These are phyloP conservation scores for Alliaria petiolata DNA, from an alignment of 345 rosid species.

Conservation along the genomic window DNA sequence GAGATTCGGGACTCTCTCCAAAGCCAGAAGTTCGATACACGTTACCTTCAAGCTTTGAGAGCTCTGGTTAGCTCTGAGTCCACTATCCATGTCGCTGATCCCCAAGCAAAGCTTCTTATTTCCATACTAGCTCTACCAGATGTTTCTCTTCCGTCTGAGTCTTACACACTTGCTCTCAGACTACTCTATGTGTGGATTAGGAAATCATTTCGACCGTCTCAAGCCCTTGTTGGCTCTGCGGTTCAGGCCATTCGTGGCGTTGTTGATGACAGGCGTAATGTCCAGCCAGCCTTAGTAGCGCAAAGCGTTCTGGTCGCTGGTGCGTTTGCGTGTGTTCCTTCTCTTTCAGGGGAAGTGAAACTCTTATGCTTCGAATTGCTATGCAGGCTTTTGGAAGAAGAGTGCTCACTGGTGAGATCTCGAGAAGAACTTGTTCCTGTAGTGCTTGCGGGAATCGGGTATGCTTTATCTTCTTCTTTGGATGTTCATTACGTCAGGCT, in stretches of 20 bases:
- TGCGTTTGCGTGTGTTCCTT: conserved; percentile 56
- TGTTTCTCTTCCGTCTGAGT: conserved; percentile 45
- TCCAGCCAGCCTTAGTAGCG: conserved; percentile 45
- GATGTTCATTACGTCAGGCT: conserved; percentile 42
- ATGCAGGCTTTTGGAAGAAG: conserved; percentile 55
- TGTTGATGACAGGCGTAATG: conserved; percentile 31
- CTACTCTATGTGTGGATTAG: conserved; percentile 86
- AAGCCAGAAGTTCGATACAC: conserved; percentile 47
- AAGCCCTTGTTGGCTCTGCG: conserved; percentile 52
- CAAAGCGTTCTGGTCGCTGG: conserved; percentile 67
- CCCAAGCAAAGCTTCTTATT: conserved; percentile 81
- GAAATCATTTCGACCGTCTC: conserved; percentile 73
- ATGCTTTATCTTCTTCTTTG: conserved; percentile 61
- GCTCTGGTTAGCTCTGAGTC: conserved; percentile 53
- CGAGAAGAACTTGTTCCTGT: conserved; percentile 39
- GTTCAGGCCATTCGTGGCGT: conserved; percentile 50
- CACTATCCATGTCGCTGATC: conserved; percentile 87
- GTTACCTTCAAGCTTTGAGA: conserved; percentile 62
- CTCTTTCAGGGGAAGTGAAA: conserved; percentile 52
- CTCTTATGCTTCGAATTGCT: conserved; percentile 53
- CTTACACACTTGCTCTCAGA: conserved; percentile 57
- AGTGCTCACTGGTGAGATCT: conserved; percentile 36
- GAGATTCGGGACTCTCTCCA: conserved; percentile 71
- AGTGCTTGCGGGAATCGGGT: conserved; percentile 83
- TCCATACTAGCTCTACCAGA: conserved; percentile 55